phyloP scores from a whole-genome alignment of 352 stramenopile genomes.

The Phytophthora hibernalis region DNA sequence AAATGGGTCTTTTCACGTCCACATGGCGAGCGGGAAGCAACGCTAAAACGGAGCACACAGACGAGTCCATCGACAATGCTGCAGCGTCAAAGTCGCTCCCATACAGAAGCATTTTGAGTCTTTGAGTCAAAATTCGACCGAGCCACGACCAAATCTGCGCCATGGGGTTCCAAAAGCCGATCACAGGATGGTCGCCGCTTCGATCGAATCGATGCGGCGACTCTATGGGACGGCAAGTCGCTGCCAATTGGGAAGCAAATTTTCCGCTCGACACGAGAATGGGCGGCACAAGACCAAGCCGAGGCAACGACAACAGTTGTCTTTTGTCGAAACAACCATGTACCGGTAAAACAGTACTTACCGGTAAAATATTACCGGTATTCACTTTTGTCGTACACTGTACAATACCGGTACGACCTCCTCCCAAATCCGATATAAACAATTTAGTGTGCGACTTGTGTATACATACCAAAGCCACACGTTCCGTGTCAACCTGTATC shows the following conservation, averaged over 20 bases:
- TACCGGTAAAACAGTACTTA: not conserved
- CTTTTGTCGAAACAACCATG: no score
- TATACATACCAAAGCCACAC: not conserved
- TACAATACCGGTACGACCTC: not conserved
- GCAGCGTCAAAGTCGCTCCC: not conserved
- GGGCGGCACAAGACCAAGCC: slow-evolving; percentile 4
- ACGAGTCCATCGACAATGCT: slow-evolving; percentile 16
- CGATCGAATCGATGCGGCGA: slow-evolving; percentile 10
- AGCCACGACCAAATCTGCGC: not conserved
- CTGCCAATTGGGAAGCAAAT: slow-evolving; percentile 8
- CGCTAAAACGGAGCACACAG: slow-evolving; percentile 3
- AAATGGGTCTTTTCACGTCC: slow-evolving; percentile 7
- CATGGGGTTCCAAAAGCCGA: slow-evolving; percentile 11
- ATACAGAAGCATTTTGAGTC: no score
- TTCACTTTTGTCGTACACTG: not conserved
- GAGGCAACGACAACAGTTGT: no score
- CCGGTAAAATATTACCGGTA: not conserved
- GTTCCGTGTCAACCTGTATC: not conserved
- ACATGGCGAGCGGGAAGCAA: slow-evolving; percentile 21
- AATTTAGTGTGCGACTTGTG: no score
- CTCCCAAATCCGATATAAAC: not conserved
- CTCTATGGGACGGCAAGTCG: slow-evolving; percentile 17
- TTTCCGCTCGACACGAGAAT: slow-evolving; percentile 17
- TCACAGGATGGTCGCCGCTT: slow-evolving; percentile 18
- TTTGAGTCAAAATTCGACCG: no score